Conservation (phyloP, 257 asterid genomes). For the Osmanthus fragrans region DNA sequence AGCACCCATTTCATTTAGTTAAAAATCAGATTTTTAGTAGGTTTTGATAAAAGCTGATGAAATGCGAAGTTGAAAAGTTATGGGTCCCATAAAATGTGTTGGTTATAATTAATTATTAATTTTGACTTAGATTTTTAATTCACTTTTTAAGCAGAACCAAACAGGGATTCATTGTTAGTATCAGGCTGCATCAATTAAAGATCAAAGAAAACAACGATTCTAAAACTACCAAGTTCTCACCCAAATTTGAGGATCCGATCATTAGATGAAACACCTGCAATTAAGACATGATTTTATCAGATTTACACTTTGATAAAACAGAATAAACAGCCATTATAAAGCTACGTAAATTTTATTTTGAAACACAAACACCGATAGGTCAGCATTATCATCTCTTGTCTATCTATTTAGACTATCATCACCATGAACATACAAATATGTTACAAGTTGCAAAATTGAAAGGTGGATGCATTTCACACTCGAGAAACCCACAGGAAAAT, state of each 20-base stretch:
- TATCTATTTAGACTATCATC: background rate
- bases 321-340: background rate
- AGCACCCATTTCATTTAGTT: background rate
- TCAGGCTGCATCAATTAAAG: slow-evolving; percentile 21
- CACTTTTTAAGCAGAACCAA: background rate
- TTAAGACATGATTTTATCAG: slow-evolving; percentile 31
- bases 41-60: no score
- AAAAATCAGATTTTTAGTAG: background rate
- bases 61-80: no score
- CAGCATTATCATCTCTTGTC: background rate
- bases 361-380: background rate
- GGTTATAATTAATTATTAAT: no score
- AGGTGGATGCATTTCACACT: background rate
- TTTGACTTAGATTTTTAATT: no score
- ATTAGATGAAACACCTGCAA: slow-evolving; percentile 93
- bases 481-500: background rate
- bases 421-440: background rate
- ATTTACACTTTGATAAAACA: background rate
- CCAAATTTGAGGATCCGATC: slow-evolving; percentile 87
- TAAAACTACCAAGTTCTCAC: slow-evolving; percentile 46
- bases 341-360: background rate
- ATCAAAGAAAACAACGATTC: slow-evolving; percentile 1
- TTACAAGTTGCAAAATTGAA: background rate
- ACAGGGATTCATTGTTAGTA: background rate
- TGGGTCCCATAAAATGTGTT: no score